Conservation (phyloP, 306 rosid genomes). For the Rosa rugosa region DNA sequence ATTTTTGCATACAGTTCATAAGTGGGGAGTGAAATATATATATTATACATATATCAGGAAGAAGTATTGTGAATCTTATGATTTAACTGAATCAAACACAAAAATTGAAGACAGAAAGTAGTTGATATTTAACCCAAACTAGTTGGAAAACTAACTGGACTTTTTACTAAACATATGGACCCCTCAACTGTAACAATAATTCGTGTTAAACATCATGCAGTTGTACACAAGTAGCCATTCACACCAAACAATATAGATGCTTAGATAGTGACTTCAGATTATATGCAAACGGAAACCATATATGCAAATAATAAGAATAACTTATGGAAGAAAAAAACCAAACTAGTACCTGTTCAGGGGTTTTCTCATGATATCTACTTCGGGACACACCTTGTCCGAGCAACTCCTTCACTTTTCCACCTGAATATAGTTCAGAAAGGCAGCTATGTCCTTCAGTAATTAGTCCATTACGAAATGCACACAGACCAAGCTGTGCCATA, state of each 20-base stretch:
- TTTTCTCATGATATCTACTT: slow-evolving; percentile 84
- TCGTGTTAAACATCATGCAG: not conserved
- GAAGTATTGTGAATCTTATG: not conserved
- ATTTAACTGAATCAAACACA: not conserved
- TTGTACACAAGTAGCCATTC: not conserved
- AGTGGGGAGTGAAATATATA: not conserved
- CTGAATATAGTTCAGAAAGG: slow-evolving; percentile 81
- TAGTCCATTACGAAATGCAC: slow-evolving; percentile 75
- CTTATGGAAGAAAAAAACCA: not conserved
- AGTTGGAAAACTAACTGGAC: not conserved
- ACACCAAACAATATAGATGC: not conserved
- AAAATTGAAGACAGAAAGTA: not conserved
- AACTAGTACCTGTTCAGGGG: slow-evolving; percentile 80
- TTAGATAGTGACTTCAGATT: not conserved
- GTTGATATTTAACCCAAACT: not conserved
- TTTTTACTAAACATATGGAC: not conserved
- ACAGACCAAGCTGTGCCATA: slow-evolving; percentile 87
- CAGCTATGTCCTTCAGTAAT: slow-evolving; percentile 82
- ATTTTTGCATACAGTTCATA: not conserved
- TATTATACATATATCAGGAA: not conserved
- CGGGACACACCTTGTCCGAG: slow-evolving; percentile 96
- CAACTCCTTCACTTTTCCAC: slow-evolving; percentile 91
- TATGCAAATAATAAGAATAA: not conserved
- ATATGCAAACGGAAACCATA: not conserved
- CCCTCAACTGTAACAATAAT: not conserved